Percentiles rank a stretch among this genome's conserved stretches.
Evolutionary conservation across 2,329 filamentous ascomycete genomes (phyloP).

Genomic region (Gyromitra esculenta): DNA sequence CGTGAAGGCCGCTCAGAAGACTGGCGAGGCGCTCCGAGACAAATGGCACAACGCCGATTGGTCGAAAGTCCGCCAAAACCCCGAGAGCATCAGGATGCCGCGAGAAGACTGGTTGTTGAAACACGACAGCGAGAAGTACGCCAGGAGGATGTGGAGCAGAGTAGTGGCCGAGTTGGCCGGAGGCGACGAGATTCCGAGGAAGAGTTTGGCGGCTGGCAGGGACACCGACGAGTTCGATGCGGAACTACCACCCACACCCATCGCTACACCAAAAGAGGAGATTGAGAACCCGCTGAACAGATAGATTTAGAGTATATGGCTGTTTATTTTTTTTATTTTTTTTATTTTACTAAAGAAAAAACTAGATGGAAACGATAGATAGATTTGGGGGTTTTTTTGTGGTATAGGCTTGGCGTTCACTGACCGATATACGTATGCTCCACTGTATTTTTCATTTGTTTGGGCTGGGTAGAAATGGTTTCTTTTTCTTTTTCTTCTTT

Average conservation of each 20-base stretch:
- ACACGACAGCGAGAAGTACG: conserved; percentile 63
- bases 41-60: conserved; percentile 67
- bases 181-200: conserved; percentile 44
- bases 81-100: conserved; percentile 63
- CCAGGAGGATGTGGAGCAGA: conserved; percentile 45
- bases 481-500: not conserved
- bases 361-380: conserved; percentile 42
- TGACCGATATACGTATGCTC: conserved; percentile 41
- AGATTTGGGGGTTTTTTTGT: conserved; percentile 16
- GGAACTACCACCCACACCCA: conserved; percentile 50
- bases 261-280: conserved; percentile 50
- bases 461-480: conserved; percentile 17
- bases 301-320: conserved; percentile 28
- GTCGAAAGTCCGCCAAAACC: conserved; percentile 63
- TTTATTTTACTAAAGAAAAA: not conserved
- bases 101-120: conserved; percentile 65
- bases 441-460: conserved; percentile 46
- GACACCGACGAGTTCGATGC: conserved; percentile 52
- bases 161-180: conserved; percentile 48
- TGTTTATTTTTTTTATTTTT: conserved; percentile 4
- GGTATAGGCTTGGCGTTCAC: conserved; percentile 38
- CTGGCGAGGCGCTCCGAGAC: conserved; percentile 64
- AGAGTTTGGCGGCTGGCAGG: conserved; percentile 51
- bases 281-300: conserved; percentile 40
- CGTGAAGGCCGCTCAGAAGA: conserved; percentile 64